Evolutionary conservation across 768 basidiomycete genomes (phyloP).

Genomic region (Boletus subparvulus): DNA sequence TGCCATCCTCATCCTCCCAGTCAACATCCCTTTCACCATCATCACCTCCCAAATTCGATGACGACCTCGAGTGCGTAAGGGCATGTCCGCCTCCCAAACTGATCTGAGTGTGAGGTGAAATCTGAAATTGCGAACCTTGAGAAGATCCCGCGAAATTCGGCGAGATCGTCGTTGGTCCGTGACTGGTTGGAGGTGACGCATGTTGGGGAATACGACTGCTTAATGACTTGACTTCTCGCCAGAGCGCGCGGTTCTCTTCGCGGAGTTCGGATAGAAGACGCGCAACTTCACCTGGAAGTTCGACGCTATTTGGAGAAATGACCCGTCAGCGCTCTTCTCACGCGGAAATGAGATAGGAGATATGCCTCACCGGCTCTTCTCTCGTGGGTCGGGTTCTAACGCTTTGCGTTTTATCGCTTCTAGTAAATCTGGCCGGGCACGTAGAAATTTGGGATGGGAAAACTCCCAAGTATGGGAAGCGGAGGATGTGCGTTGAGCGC

Average conservation of each 20-base stretch:
- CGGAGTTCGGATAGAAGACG: conserved; percentile 56
- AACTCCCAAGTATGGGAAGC: conserved; percentile 89
- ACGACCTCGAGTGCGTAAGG: conserved; percentile 28
- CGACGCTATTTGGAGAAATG: conserved; percentile 54
- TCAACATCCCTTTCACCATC: conserved; percentile 27
- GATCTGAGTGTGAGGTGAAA: conserved; percentile 7
- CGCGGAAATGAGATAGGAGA: neutral
- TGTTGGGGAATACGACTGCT: conserved; percentile 25
- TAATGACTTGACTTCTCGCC: conserved; percentile 33
- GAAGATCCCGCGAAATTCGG: conserved; percentile 8
- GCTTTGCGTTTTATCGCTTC: conserved; percentile 88
- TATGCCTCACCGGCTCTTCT: conserved; percentile 26
- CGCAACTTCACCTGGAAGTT: conserved; percentile 76
- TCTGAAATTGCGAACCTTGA: conserved; percentile 9
- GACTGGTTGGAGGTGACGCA: neutral
- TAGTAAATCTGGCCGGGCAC: conserved; percentile 74
- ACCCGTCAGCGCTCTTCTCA: conserved; percentile 1
- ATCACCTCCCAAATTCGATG: conserved; percentile 27
- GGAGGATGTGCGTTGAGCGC: conserved; percentile 76
- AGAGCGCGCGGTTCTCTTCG: conserved; percentile 68
- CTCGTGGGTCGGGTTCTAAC: conserved; percentile 71
- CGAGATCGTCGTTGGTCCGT: conserved; percentile 1
- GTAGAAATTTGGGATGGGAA: conserved; percentile 82
- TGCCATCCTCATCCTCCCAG: conserved; percentile 31
- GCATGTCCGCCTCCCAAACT: conserved; percentile 7